Percentiles rank a stretch among this genome's conserved stretches.
These are phyloP conservation scores for Paracorniculantispora psalliotae DNA, from an alignment of 2,329 filamentous ascomycete species.

Conservation along the genomic window DNA sequence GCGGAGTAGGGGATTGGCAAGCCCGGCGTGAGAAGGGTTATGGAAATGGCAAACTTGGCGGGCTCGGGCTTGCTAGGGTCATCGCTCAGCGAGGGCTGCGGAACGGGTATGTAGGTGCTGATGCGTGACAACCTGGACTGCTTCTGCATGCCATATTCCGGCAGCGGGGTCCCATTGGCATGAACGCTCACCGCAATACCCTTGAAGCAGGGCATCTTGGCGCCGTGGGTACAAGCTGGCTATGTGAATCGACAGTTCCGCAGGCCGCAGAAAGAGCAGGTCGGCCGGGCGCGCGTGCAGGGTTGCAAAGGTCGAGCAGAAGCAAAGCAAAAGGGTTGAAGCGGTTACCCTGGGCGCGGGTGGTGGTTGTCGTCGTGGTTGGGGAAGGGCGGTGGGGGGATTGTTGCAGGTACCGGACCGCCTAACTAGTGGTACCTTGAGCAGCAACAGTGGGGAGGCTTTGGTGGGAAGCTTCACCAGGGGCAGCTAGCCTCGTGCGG, in stretches of 20 bases:
- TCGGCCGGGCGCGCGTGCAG: not conserved
- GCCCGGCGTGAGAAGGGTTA: conserved; percentile 85
- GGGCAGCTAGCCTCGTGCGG: not conserved
- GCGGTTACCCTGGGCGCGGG: not conserved
- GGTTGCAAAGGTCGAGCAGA: not conserved
- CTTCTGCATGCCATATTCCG: conserved; percentile 92
- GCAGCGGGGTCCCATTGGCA: conserved; percentile 69
- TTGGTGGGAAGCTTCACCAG: not conserved
- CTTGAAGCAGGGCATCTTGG: conserved; percentile 90
- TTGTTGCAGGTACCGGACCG: not conserved
- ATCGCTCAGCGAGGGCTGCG: conserved; percentile 66
- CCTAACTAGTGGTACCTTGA: not conserved
- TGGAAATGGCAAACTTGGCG: conserved; percentile 95
- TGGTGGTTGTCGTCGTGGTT: conserved; percentile 5
- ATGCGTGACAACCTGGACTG: conserved; percentile 88
- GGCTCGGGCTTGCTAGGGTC: conserved; percentile 76
- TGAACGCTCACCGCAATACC: conserved; percentile 98
- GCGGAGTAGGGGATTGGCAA: conserved; percentile 89
- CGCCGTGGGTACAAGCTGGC: conserved; percentile 10
- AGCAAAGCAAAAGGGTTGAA: conserved; percentile 5
- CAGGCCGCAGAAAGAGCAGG: not conserved
- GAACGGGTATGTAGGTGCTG: conserved; percentile 94
- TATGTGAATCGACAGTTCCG: not conserved
- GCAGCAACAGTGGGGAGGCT: not conserved
- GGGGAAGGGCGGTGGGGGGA: conserved; percentile 14